Base-by-base conservation (phyloP, 768 basidiomycete genomes). In the Chiua virens region DNA sequence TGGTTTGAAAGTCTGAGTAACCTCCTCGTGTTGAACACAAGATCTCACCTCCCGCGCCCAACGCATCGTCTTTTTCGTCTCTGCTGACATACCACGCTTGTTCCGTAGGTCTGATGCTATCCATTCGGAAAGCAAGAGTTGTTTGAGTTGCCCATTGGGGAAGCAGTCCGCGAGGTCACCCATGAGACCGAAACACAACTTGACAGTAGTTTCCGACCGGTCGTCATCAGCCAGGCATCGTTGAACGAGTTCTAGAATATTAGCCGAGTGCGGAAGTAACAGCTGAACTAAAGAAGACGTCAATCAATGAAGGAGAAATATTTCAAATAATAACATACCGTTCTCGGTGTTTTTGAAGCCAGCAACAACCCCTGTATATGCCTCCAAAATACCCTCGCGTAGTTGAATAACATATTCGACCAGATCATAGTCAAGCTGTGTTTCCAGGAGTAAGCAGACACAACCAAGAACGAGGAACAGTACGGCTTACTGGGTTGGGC, bases 321-420 rank as follows among this genome's bases (percentile, higher is more conserved):
- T 8, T 5, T 8, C 23, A 47, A 28, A 9, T 23, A 20, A 8
- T 6, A 10, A 32, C 53, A 37, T 49, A 90, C 92, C 81, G 73
- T 92, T 85, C 20, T 82, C 80, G 1, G 87, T 88, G 60, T 83
- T 85, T 76, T 94, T 95, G 64, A 98, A 74, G 0, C 89, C 94
- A 34, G 91, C 87, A 53, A 98, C 85, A 56, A 99, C 87, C 22
- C 96, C 95, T 5, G 91, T 96, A 63, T 97, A 98, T 3, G 97
- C 96, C 69, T 99, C 97, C 28, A 98, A 75, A 57, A 99, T 98
- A 40, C 93, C 93, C 62, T 98, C 97, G 34, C 97, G 84, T 50
- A 99, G 78, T 47, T 83, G 82, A 47, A 83, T 79, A 40, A 96
- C 92, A 63, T 98, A 98, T 57, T 99, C 97, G 50, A 95, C 80